Evolutionary conservation across 139 green algal genomes (phyloP).

Genomic region (Pycnococcus provasolii): DNA sequence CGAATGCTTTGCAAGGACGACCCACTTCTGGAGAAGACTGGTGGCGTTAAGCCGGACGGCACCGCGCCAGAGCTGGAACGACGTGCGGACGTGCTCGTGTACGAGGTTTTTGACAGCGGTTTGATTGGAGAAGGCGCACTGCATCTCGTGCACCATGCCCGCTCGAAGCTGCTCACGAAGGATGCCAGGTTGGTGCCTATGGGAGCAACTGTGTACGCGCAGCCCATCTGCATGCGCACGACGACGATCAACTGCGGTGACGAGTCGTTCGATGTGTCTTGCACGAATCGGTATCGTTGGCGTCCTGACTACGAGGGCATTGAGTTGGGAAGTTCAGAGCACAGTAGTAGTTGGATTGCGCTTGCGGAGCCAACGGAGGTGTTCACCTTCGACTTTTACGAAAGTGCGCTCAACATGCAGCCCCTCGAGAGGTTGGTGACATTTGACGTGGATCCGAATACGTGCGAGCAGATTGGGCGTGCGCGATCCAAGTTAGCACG

Average conservation of each 20-base stretch:
- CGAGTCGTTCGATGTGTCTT: constrained; percentile 36
- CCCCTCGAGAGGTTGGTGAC: constrained; percentile 23
- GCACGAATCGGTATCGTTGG: constrained; percentile 47
- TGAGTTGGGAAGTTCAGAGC: constrained; percentile 37
- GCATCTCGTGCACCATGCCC: constrained; percentile 44
- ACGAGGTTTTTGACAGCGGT: constrained; percentile 71
- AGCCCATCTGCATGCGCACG: constrained; percentile 50
- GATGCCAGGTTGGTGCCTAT: constrained; percentile 44
- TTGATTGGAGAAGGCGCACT: constrained; percentile 70
- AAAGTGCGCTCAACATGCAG: constrained; percentile 35
- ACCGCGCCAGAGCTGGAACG: constrained; percentile 44
- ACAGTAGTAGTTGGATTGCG: constrained; percentile 32
- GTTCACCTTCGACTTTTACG: constrained; percentile 60
- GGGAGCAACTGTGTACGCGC: constrained; percentile 44
- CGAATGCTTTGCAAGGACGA: constrained; percentile 33
- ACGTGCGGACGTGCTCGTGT: constrained; percentile 41
- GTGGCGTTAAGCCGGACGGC: constrained; percentile 40
- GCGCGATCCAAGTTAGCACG: too few relatives aligned
- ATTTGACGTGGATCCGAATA: constrained; percentile 10
- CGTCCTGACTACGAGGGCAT: constrained; percentile 55
- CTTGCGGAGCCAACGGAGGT: constrained; percentile 37
- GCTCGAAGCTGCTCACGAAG: constrained; percentile 34
- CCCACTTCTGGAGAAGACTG: not conserved
- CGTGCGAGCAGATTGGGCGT: too few relatives aligned
- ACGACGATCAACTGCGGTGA: not conserved